Conservation (phyloP, 805 yeast genomes). For the Ogataea ramenticola region DNA sequence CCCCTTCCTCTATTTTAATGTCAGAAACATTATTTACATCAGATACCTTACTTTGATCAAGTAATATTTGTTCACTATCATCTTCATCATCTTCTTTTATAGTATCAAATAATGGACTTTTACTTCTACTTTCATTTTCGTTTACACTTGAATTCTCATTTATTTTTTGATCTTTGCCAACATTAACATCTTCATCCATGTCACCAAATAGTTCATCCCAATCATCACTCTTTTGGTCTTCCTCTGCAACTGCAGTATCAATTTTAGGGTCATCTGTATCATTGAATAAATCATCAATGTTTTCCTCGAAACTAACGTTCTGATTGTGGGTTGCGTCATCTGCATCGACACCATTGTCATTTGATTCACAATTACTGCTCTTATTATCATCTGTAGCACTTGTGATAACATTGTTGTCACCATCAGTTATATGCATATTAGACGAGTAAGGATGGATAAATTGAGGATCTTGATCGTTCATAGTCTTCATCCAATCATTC, state of each 20-base stretch:
- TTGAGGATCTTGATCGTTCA: background rate
- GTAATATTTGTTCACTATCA: too few species aligned
- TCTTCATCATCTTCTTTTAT: too few species aligned
- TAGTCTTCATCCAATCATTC: conserved; percentile 1
- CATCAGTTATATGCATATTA: conserved; percentile 1
- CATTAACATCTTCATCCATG: conserved; percentile 7
- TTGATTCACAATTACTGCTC: background rate
- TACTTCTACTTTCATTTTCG: conserved; percentile 2
- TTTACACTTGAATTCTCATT: too few species aligned
- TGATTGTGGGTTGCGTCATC: background rate
- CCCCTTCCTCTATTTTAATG: too few species aligned
- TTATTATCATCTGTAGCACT: background rate
- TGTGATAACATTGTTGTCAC: background rate
- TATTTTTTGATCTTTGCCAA: conserved; percentile 6
- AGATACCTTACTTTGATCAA: too few species aligned
- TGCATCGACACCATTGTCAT: background rate
- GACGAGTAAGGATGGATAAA: background rate
- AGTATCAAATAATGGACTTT: conserved; percentile 5
- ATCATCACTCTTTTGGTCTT: conserved; percentile 10
- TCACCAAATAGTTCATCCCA: conserved; percentile 25
- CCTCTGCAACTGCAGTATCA: conserved; percentile 4
- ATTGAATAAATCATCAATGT: conserved; percentile 11
- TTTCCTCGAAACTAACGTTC: too few species aligned
- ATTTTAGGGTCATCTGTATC: conserved; percentile 14
- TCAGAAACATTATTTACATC: too few species aligned